A percentile compares a stretch with the other conserved stretches of the same genome.
phyloP scores from a whole-genome alignment of 768 basidiomycete genomes.

The Naganishia friedmannii region DNA sequence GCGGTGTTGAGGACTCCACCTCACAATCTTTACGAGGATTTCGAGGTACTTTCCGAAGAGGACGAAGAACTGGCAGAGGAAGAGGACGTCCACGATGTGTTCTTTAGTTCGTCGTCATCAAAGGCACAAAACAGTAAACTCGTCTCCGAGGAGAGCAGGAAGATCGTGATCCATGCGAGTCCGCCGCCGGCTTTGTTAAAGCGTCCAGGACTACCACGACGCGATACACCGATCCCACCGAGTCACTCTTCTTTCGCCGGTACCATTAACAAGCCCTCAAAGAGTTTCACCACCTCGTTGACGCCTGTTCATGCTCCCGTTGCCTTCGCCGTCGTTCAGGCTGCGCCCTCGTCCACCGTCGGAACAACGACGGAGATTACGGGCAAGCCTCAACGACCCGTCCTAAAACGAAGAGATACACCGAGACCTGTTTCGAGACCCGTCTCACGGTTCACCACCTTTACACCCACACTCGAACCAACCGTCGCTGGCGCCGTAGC shows the following conservation, averaged over 20 bases:
- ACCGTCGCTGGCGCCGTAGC: neutral
- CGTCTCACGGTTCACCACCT: neutral
- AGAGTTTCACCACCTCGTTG: constrained; percentile 1
- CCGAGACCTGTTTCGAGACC: constrained; percentile 1
- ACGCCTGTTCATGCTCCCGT: neutral
- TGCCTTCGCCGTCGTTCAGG: neutral
- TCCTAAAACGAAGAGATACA: neutral
- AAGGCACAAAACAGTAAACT: neutral
- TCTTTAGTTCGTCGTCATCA: neutral
- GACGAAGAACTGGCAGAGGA: constrained; percentile 3
- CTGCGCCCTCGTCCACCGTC: neutral
- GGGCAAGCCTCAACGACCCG: constrained; percentile 4
- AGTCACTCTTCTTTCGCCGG: neutral
- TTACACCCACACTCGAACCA: neutral
- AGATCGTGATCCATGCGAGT: neutral
- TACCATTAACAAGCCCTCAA: neutral
- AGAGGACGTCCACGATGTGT: neutral
- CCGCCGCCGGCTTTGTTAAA: constrained; percentile 7
- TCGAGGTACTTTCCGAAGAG: constrained; percentile 12
- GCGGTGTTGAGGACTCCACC: neutral
- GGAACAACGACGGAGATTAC: neutral
- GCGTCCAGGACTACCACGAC: constrained; percentile 11
- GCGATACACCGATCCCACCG: constrained; percentile 7
- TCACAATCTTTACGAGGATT: constrained; percentile 5
- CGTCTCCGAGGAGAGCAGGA: neutral